Conservation (phyloP, 371 early-diverging fungal species). For the Circinella minor region DNA sequence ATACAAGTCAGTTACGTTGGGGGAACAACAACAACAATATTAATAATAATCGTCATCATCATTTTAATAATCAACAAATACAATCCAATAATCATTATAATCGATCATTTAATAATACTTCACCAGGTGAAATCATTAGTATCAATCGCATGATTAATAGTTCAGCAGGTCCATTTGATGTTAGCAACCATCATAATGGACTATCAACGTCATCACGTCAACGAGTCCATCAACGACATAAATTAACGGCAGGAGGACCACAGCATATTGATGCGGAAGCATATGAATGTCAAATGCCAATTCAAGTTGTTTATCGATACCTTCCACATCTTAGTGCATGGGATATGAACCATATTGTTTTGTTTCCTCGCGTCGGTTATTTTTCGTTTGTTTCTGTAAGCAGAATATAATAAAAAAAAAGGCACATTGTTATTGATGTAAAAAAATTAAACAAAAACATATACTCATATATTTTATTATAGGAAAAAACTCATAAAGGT, state of each 20-base stretch:
- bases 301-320: constrained; percentile 50
- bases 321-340: constrained; percentile 57
- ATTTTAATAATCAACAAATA: too few relatives aligned
- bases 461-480: constrained; percentile 21
- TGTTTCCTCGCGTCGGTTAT: constrained; percentile 56
- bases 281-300: constrained; percentile 36
- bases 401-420: neutral
- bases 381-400: constrained; percentile 53
- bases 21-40: neutral
- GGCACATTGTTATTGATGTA: neutral
- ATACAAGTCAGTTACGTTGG: constrained; percentile 2
- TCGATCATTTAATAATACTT: neutral
- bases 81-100: neutral
- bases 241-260: neutral
- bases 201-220: neutral
- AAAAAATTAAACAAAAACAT: neutral
- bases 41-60: neutral
- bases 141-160: constrained; percentile 32
- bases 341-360: constrained; percentile 59
- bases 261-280: constrained; percentile 12
- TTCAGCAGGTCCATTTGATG: neutral
- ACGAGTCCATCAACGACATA: constrained; percentile 7
- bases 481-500: constrained; percentile 43
- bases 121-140: constrained; percentile 25
- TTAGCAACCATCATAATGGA: neutral